These are phyloP conservation scores for Zoysia japonica DNA, from an alignment of 176 grass and related monocot species.

Conservation along the genomic window DNA sequence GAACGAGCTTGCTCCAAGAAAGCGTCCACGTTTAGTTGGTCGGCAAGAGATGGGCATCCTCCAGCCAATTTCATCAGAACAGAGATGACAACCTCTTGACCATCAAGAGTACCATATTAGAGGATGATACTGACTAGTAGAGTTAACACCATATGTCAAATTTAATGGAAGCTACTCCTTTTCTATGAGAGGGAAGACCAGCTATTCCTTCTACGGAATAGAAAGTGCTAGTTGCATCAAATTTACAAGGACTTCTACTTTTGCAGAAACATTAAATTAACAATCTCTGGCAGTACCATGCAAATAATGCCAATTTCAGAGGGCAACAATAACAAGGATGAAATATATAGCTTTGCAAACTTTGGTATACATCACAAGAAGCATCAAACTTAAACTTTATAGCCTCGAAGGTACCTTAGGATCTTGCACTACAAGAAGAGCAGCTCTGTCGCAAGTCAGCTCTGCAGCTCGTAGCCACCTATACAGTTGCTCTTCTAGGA, in stretches of 20 bases:
- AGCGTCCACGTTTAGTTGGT: slow-evolving; percentile 88
- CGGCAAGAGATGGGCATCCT: slow-evolving; percentile 80
- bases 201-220: neutral
- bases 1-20: slow-evolving; percentile 99
- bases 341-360: neutral
- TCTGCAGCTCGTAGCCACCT: slow-evolving; percentile 91
- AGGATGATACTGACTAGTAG: slow-evolving; percentile 2
- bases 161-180: neutral
- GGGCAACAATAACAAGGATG: neutral
- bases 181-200: neutral
- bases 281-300: neutral
- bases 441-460: slow-evolving; percentile 90
- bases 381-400: neutral
- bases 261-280: neutral
- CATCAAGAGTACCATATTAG: slow-evolving; percentile 30
- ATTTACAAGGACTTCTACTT: neutral
- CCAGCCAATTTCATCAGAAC: slow-evolving; percentile 97
- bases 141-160: neutral
- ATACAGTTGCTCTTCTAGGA: slow-evolving; percentile 86
- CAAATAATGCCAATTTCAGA: neutral
- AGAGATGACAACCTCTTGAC: slow-evolving; percentile 96
- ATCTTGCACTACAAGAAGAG: slow-evolving; percentile 89
- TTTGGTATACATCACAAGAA: neutral
- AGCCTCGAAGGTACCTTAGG: slow-evolving; percentile 61
- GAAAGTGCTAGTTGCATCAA: neutral